Conservation (phyloP, 2,329 filamentous ascomycete species). For the Cladophialophora yegresii region DNA sequence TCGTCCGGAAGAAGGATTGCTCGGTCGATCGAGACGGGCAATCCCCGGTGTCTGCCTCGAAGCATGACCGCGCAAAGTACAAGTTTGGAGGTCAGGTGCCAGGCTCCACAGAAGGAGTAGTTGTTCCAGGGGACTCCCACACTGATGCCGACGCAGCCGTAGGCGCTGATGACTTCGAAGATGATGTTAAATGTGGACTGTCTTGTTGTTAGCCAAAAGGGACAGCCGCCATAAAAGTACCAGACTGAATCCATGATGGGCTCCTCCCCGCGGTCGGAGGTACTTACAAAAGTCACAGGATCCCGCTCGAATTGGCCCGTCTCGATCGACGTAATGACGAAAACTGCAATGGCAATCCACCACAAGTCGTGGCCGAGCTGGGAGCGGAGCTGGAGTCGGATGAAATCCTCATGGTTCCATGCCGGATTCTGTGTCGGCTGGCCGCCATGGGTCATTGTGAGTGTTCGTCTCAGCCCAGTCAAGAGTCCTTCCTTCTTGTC, state of each 20-base stretch:
- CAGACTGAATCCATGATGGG: background rate
- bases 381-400: constrained; percentile 61
- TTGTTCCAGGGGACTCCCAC: constrained; percentile 49
- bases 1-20: constrained; percentile 47
- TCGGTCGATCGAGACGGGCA: constrained; percentile 58
- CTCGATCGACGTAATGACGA: constrained; percentile 64
- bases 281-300: constrained; percentile 49
- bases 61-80: constrained; percentile 60
- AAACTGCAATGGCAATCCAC: constrained; percentile 63
- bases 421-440: background rate
- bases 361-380: constrained; percentile 69
- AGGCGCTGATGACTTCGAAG: constrained; percentile 50
- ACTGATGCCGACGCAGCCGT: constrained; percentile 49
- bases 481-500: constrained; percentile 16
- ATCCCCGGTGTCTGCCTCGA: constrained; percentile 56
- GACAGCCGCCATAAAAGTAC: background rate
- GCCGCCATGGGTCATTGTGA: constrained; percentile 22
- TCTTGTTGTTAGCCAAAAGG: background rate
- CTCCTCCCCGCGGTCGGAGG: background rate
- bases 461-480: constrained; percentile 19
- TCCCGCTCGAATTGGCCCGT: constrained; percentile 56
- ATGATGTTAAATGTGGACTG: constrained; percentile 60
- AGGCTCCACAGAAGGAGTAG: constrained; percentile 53
- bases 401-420: constrained; percentile 51
- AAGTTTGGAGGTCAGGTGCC: constrained; percentile 55